These are phyloP conservation scores for Penicillium canariense DNA, from an alignment of 495 filamentous ascomycete genomes.

Conservation along the genomic window DNA sequence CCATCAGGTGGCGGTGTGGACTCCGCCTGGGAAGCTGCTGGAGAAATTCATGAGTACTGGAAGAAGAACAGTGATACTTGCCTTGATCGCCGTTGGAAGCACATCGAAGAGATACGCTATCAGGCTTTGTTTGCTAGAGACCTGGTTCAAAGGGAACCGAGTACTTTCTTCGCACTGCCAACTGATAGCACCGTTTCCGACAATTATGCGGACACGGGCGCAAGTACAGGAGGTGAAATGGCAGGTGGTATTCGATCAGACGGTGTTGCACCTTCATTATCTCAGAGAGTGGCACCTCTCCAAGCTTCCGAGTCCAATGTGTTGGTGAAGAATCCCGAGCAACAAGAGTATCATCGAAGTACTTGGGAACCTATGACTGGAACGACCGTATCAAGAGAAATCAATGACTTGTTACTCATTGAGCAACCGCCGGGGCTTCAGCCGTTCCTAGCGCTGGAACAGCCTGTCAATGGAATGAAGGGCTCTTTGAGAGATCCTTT, in stretches of 20 bases:
- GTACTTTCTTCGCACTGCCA: background rate
- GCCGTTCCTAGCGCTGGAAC: conserved; percentile 18
- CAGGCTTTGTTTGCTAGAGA: conserved; percentile 12
- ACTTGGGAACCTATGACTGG: no score
- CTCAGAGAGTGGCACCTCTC: no score
- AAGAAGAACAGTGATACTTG: background rate
- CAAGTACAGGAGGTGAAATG: background rate
- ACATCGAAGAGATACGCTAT: conserved; percentile 16
- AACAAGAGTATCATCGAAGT: no score
- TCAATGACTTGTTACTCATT: no score
- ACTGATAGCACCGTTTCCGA: background rate
- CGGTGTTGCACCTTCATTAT: background rate
- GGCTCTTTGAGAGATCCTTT: conserved; percentile 18
- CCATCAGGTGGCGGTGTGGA: background rate
- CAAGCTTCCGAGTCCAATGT: no score
- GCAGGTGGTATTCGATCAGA: background rate
- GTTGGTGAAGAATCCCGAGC: no score
- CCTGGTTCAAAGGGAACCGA: background rate
- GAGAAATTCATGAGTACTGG: conserved; percentile 21
- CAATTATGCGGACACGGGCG: background rate
- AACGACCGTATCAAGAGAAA: no score
- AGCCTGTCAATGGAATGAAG: conserved; percentile 20
- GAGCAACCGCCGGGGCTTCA: no score
- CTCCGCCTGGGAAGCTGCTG: conserved; percentile 12
- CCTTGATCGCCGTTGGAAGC: conserved; percentile 10